These are phyloP conservation scores for Schizophyllum commune DNA, from an alignment of 1,284 basidiomycete genomes.

Conservation along the genomic window DNA sequence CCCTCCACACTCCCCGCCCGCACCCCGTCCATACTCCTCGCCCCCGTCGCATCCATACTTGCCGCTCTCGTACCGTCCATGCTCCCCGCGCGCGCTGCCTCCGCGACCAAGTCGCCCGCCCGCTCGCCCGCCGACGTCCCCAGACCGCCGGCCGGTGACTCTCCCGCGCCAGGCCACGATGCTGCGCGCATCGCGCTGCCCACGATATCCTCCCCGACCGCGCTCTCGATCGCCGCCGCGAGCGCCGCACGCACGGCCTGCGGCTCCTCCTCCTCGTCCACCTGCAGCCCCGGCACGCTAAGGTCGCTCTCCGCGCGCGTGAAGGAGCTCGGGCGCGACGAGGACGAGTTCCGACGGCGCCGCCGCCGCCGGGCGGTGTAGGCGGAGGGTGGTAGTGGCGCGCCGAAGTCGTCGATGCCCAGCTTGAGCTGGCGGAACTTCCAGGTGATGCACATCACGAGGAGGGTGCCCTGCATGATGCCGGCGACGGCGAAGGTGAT, in stretches of 20 bases:
- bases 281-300: conserved; percentile 17
- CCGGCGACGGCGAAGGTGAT: conserved; percentile 82
- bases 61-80: too few species aligned
- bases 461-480: conserved; percentile 75
- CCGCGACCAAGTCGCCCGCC: neutral
- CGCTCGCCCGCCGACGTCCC: too few species aligned
- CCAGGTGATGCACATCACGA: conserved; percentile 78
- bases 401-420: conserved; percentile 91
- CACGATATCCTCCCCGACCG: conserved; percentile 16
- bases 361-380: neutral
- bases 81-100: too few species aligned
- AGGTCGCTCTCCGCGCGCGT: conserved; percentile 3
- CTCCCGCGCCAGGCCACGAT: neutral
- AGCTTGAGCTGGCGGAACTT: conserved; percentile 67
- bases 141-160: too few species aligned
- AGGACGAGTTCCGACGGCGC: neutral
- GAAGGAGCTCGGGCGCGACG: neutral
- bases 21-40: too few species aligned
- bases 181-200: neutral
- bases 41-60: too few species aligned
- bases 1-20: too few species aligned
- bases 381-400: conserved; percentile 32
- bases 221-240: conserved; percentile 18
- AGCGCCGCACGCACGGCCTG: conserved; percentile 15
- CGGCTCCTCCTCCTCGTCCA: conserved; percentile 16